These are phyloP conservation scores for Ceriops tagal DNA, from an alignment of 345 rosid species.

Conservation along the genomic window DNA sequence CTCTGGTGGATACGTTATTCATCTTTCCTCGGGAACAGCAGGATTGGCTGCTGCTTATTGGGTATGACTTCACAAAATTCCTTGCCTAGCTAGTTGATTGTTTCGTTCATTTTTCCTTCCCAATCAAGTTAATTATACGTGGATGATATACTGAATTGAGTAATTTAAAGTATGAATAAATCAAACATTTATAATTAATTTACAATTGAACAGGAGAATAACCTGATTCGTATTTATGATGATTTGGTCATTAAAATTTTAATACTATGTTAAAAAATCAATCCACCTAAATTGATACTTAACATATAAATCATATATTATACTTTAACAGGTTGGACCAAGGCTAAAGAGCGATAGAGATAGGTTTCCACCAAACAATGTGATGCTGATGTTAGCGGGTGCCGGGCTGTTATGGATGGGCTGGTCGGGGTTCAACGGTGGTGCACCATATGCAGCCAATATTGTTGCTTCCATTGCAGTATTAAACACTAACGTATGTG, in stretches of 20 bases:
- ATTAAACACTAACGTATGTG: constrained; percentile 74
- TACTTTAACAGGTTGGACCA: constrained; percentile 64
- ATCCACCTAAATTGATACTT: no score
- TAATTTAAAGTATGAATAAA: no score
- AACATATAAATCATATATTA: no score
- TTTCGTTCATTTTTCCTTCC: no score
- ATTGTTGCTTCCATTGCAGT: constrained; percentile 64
- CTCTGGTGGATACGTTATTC: constrained; percentile 30
- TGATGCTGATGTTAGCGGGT: constrained; percentile 86
- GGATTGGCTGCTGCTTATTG: constrained; percentile 31
- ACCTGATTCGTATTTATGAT: no score
- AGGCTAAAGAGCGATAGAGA: constrained; percentile 72
- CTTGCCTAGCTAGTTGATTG: not conserved
- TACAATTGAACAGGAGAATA: no score
- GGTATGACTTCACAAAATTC: constrained; percentile 1
- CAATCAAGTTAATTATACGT: not conserved
- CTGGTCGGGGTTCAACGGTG: constrained; percentile 97
- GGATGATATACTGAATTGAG: not conserved
- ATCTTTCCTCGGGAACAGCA: constrained; percentile 28
- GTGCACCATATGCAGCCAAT: constrained; percentile 87
- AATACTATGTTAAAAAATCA: no score
- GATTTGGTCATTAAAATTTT: no score
- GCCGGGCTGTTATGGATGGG: constrained; percentile 96
- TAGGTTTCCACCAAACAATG: constrained; percentile 91
- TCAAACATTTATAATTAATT: no score